phyloP scores from a whole-genome alignment of 2,329 filamentous ascomycete genomes.

The Ascochyta pisi region DNA sequence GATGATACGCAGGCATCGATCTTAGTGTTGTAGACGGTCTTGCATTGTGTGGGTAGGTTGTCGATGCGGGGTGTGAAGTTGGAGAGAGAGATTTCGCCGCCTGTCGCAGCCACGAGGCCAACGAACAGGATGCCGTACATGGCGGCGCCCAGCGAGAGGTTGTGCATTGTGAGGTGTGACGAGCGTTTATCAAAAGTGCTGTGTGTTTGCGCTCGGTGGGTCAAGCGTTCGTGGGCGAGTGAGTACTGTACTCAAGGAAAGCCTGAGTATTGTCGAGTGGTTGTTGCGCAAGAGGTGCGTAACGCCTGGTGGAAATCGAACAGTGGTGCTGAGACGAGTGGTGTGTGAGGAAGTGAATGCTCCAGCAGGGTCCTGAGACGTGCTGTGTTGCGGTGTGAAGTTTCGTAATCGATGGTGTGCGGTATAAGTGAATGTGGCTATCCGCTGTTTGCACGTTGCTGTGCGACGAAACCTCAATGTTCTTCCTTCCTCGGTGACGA shows the following conservation, averaged over 20 bases:
- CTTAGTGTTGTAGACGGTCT: conserved; percentile 49
- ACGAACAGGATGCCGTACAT: conserved; percentile 33
- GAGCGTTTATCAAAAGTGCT: conserved; percentile 12
- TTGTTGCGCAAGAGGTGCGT: conserved; percentile 11
- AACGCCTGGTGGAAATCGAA: conserved; percentile 14
- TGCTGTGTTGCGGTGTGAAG: conserved; percentile 26
- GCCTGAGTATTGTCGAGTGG: conserved; percentile 22
- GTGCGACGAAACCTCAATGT: conserved; percentile 5
- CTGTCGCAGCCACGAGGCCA: conserved; percentile 27
- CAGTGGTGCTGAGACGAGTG: conserved; percentile 34
- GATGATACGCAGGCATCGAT: conserved; percentile 50
- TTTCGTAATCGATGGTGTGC: conserved; percentile 25
- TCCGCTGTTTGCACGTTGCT: conserved; percentile 24
- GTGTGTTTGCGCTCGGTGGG: conserved; percentile 14
- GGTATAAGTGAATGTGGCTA: conserved; percentile 17
- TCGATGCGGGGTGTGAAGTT: conserved; percentile 54
- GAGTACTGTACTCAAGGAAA: conserved; percentile 11
- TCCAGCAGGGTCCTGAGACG: conserved; percentile 33
- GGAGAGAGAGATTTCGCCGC: conserved; percentile 51
- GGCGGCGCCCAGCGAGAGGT: conserved; percentile 22
- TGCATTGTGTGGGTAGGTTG: conserved; percentile 49
- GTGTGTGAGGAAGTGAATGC: conserved; percentile 29
- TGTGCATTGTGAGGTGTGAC: conserved; percentile 31
- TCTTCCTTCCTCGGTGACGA: conserved; percentile 1
- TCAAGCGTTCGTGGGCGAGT: conserved; percentile 18